Conservation (phyloP, 164 flowering plant species). For the Umbilicus rupestris region DNA sequence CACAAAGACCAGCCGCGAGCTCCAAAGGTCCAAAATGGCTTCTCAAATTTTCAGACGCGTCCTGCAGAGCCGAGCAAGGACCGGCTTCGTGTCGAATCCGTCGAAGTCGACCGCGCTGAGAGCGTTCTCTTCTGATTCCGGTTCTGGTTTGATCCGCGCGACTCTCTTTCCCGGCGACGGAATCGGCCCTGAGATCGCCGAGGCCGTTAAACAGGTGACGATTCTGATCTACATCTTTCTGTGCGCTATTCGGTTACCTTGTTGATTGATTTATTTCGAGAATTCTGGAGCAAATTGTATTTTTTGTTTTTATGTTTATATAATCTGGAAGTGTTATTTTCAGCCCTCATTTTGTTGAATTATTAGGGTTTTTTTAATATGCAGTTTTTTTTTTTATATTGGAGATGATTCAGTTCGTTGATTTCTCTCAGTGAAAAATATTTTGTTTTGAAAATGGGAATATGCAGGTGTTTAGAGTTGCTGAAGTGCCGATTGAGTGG, state of each 20-base stretch:
- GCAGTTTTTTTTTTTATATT: not conserved
- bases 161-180: conserved; percentile 97
- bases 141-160: conserved; percentile 44
- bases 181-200: conserved; percentile 94
- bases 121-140: conserved; percentile 26
- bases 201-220: conserved; percentile 70
- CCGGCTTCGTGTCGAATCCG: conserved; percentile 9
- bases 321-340: not conserved
- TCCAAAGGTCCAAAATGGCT: conserved; percentile 20
- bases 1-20: too few species aligned
- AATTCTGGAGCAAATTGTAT: too few species aligned
- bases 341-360: not conserved
- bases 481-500: conserved; percentile 92
- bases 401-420: not conserved
- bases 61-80: conserved; percentile 21
- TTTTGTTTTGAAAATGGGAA: not conserved
- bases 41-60: conserved; percentile 28
- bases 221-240: not conserved
- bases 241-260: not conserved
- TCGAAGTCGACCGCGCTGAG: conserved; percentile 11
- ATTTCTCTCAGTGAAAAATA: not conserved
- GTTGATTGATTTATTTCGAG: too few species aligned
- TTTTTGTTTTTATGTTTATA: too few species aligned
- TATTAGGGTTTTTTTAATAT: not conserved
- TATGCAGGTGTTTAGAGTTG: conserved; percentile 56